A percentile compares a stretch with the other conserved stretches of the same genome.
Conservation (phyloP, 2,329 filamentous ascomycete species). For the Cordyceps cicadae region DNA sequence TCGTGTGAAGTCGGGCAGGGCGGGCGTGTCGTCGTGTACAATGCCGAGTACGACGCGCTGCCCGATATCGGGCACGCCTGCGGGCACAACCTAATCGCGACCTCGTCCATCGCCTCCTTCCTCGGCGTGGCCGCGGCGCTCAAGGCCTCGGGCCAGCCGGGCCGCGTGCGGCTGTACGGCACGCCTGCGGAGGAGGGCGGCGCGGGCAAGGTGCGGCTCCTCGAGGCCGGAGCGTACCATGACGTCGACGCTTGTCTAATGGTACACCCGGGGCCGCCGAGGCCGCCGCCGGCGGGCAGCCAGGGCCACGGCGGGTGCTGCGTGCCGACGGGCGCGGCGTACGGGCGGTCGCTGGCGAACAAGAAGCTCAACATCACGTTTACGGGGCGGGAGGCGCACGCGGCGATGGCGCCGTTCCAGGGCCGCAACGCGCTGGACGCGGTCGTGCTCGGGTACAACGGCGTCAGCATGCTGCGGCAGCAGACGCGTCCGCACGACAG, state of each 20-base stretch:
- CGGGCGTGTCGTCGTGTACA: constrained; percentile 12
- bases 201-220: constrained; percentile 29
- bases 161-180: constrained; percentile 30
- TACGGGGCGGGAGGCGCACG: not conserved
- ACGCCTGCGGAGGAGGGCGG: constrained; percentile 37
- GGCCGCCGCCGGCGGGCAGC: constrained; percentile 16
- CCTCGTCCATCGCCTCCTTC: constrained; percentile 31
- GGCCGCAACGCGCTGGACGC: constrained; percentile 32
- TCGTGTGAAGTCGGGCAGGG: constrained; percentile 10
- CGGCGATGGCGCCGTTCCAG: constrained; percentile 35
- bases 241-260: not conserved
- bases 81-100: constrained; percentile 38
- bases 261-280: not conserved
- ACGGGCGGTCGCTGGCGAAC: not conserved
- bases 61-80: constrained; percentile 38
- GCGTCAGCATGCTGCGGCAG: constrained; percentile 29
- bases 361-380: constrained; percentile 4
- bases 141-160: constrained; percentile 16
- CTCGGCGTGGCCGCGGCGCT: constrained; percentile 18
- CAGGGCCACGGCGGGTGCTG: not conserved
- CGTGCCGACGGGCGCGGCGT: not conserved
- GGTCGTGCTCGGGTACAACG: constrained; percentile 26
- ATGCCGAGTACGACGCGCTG: constrained; percentile 40
- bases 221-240: constrained; percentile 22
- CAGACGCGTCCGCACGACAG: constrained; percentile 29